Conservation (phyloP, 129 eudicot genomes). For the Lactuca saligna region DNA sequence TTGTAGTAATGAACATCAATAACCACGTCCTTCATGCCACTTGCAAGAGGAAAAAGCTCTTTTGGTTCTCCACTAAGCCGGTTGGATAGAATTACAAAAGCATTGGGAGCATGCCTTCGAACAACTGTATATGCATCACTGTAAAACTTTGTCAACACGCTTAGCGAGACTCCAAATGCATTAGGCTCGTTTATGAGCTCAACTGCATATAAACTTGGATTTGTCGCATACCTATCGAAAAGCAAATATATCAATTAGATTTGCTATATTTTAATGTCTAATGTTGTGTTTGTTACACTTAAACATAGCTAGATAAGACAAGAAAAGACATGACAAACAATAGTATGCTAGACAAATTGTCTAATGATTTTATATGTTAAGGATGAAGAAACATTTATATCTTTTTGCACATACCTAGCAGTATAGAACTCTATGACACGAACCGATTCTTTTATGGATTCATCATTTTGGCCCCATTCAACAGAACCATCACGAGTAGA, state of each 20-base stretch:
- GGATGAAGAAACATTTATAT: not conserved
- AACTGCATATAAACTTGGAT: slow-evolving; percentile 56
- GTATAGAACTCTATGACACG: slow-evolving; percentile 59
- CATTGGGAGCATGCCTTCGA: slow-evolving; percentile 48
- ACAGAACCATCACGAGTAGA: slow-evolving; percentile 50
- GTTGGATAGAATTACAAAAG: slow-evolving; percentile 54
- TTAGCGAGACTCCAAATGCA: slow-evolving; percentile 49
- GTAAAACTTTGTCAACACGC: slow-evolving; percentile 45
- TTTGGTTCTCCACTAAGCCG: slow-evolving; percentile 45
- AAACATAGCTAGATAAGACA: no score
- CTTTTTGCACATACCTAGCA: slow-evolving; percentile 38
- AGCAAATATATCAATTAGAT: no score
- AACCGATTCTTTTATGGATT: slow-evolving; percentile 52
- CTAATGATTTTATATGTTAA: no score
- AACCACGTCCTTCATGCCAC: slow-evolving; percentile 37
- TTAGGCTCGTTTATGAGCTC: slow-evolving; percentile 71
- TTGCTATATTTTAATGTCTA: no score
- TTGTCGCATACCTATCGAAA: slow-evolving; percentile 43
- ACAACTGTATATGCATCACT: slow-evolving; percentile 50
- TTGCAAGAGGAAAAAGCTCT: slow-evolving; percentile 61
- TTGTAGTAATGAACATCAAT: slow-evolving; percentile 78
- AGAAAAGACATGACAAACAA: no score
- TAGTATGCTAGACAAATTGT: no score
- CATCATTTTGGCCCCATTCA: slow-evolving; percentile 70
- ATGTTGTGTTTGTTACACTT: no score